Conservation (phyloP, 352 stramenopile genomes). For the Globisporangium rhizosaccharum region DNA sequence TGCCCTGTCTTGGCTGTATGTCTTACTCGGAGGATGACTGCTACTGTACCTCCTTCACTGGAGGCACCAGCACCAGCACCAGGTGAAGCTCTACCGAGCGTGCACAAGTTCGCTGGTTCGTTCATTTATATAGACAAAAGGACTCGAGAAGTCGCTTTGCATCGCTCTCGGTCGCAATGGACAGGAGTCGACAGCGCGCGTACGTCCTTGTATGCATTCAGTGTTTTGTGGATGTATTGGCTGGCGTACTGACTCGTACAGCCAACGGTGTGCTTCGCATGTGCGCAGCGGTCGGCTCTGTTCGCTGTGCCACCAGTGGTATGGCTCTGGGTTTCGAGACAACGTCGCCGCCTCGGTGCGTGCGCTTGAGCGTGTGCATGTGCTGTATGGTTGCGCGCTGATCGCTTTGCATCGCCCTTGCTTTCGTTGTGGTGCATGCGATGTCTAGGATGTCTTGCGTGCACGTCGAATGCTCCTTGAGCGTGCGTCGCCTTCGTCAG, state of each 20-base stretch:
- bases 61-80: no score
- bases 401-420: constrained; percentile 5
- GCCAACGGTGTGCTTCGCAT: neutral
- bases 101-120: no score
- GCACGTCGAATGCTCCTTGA: constrained; percentile 51
- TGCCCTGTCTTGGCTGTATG: no score
- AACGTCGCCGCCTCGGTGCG: constrained; percentile 42
- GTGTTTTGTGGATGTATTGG: neutral
- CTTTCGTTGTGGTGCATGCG: neutral
- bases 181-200: no score
- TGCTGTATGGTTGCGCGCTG: neutral
- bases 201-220: no score
- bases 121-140: no score
- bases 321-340: constrained; percentile 39
- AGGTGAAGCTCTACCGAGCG: no score
- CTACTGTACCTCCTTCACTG: no score
- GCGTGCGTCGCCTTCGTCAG: constrained; percentile 16
- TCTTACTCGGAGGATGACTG: no score
- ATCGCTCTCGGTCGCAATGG: no score
- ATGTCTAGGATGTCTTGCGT: constrained; percentile 40
- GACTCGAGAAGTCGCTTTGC: no score
- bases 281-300: constrained; percentile 24
- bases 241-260: no score
- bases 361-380: neutral
- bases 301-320: constrained; percentile 42